Evolutionary conservation across 78 protist species (phyloP), one percentile per base, ranked within the genome.

Genomic region (Emiliania huxleyi): DNA sequence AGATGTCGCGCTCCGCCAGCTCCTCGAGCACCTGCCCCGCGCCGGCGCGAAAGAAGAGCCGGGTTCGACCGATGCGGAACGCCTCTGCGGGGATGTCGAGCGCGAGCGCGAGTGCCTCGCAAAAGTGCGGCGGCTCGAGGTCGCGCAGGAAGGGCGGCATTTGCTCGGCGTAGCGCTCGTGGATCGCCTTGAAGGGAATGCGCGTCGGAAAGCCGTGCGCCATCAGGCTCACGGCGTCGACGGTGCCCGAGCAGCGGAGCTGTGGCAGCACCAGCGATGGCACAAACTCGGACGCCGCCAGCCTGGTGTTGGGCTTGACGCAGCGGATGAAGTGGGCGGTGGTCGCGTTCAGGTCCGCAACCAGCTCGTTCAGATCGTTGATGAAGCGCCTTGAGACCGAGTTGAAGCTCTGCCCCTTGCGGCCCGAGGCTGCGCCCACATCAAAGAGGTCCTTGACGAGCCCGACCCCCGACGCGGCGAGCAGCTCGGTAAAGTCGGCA

Each of bases 361-460:
- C 8, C 44, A 46, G 38, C 69, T 42, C 96, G 48, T 92, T 75
- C 87, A 96, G 95, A 35, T 96, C 96, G 42, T 95, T 96, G 26
- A 97, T 79, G 93, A 95, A 97, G 45, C 94, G 93, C 25, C 85
- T 49, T 25, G 40, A 6, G n/a, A 75, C 46, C 3, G 85, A 75
- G n/a, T 22, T 75, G 85, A 75, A 75, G 33, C 45, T 18, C 22
- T 37, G 4, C 22, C 33, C 45, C 33, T 40, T 38, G 11, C 15
- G 4, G 21, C 35, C 33, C n/a, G n/a, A n/a, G n/a, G n/a, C n/a
- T n/a, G n/a, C n/a, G n/a, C n/a, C n/a, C 55, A 12, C 55, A 26
- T 11, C 81, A 21, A 6, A 18, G 35, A 25, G 71, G 8, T 4
- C 71, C 6, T 15, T 25, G 55, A 48, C 4, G 55, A 48, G 55